Base-by-base conservation (phyloP, 306 rosid species). In the Quercus parvula region DNA sequence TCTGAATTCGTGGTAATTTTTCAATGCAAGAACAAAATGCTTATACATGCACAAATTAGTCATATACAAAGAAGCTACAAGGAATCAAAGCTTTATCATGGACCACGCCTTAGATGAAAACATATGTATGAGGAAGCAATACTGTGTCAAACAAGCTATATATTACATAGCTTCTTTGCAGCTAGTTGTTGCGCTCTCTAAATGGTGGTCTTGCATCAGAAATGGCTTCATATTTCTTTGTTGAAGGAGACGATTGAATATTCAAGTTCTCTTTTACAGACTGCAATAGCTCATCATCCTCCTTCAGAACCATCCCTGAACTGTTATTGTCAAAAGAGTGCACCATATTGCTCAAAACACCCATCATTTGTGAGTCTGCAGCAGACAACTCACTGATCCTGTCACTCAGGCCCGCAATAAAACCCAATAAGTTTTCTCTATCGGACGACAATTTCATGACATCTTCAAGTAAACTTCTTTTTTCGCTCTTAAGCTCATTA, bases 141-240 rank as follows among this genome's bases (percentile, higher is more conserved):
- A 17, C 57, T 28, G 17, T 4, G 14, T 57, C 28, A 17, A 5
- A 18, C 54, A 56, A 75, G 30, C 69, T 75, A 59, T 20, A 33
- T 59, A 52, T 15, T 31, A 11, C 22, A 33, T 63, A 46, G 5
- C 75, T 71, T 70, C 1, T 57, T 61, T 35, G 46, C 72, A 64
- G 81, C 86, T 85, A 86, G 63, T 15, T 75, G 85, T 94, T 86
- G 81, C 90, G 84, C 81, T 88, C 90, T 85, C 88, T 81, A 75
- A 92, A 90, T 35, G 93, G 94, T 1, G 89, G 78, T 83, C 93
- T 92, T 77, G 56, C 20, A 56, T 87, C 86, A 58, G 80, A 78
- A 35, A 79, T 74, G 72, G 70, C 79, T 75, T 91, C 91, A 74
- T 41, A 64, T 80, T 78, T 90, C 89, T 88, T 92, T 71, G 57